A percentile compares a stretch with the other conserved stretches of the same genome.
These are phyloP conservation scores for Aquanectria penicillioides DNA, from an alignment of 2,329 filamentous ascomycete genomes.

Conservation along the genomic window DNA sequence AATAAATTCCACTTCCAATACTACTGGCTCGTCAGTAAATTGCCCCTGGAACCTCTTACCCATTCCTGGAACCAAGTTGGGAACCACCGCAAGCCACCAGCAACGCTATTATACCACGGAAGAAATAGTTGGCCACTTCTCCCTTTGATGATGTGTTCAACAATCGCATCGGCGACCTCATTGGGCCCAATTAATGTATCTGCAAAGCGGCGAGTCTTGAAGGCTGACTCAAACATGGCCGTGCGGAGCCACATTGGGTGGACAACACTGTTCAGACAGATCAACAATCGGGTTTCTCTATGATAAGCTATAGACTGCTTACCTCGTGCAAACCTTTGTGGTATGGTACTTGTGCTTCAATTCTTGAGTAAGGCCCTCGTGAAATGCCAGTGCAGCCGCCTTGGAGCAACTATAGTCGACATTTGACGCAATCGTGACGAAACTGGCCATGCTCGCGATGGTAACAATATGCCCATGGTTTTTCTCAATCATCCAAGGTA, in stretches of 20 bases:
- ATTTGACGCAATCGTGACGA: slow-evolving; percentile 65
- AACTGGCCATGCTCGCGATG: slow-evolving; percentile 70
- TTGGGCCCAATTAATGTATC: slow-evolving; percentile 28
- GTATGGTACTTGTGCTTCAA: slow-evolving; percentile 66
- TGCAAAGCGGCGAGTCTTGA: background rate
- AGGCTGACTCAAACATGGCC: slow-evolving; percentile 33
- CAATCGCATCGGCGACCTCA: slow-evolving; percentile 50
- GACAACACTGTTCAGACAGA: slow-evolving; percentile 50
- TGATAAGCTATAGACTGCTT: background rate
- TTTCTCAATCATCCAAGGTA: slow-evolving; percentile 66
- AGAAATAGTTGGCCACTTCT: slow-evolving; percentile 55
- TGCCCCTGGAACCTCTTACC: slow-evolving; percentile 9
- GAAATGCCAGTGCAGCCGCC: slow-evolving; percentile 69
- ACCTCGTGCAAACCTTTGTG: slow-evolving; percentile 66
- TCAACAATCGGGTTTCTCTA: background rate
- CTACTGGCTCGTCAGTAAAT: too few relatives aligned
- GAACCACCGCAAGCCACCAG: slow-evolving; percentile 7
- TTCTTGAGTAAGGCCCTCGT: slow-evolving; percentile 68
- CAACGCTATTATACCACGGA: slow-evolving; percentile 34
- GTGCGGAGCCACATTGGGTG: slow-evolving; percentile 54
- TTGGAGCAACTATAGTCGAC: slow-evolving; percentile 73
- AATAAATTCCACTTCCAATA: too few relatives aligned
- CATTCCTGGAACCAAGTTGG: slow-evolving; percentile 29
- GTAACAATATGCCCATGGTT: slow-evolving; percentile 78
- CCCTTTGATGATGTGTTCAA: slow-evolving; percentile 52